phyloP scores from a whole-genome alignment of 306 rosid genomes.

The Abrus pulchellus region DNA sequence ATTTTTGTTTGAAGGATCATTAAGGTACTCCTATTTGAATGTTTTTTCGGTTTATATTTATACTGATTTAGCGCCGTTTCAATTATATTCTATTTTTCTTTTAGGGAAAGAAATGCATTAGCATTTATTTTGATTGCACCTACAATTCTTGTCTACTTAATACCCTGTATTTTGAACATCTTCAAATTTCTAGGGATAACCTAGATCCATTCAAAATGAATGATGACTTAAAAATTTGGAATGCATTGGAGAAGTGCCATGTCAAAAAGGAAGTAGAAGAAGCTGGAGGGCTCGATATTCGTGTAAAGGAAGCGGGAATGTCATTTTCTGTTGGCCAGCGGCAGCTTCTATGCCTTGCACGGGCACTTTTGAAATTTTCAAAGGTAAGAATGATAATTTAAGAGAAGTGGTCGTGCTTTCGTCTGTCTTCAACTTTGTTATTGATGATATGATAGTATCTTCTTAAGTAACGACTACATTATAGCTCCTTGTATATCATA shows the following conservation, averaged over 20 bases:
- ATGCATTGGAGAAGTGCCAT: conserved; percentile 81
- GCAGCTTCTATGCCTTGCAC: conserved; percentile 97
- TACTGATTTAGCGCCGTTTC: conserved; percentile 29
- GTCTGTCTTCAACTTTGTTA: not conserved
- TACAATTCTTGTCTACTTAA: conserved; percentile 18
- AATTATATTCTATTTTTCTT: conserved; percentile 13
- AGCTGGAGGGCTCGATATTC: conserved; percentile 82
- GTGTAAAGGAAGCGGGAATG: conserved; percentile 74
- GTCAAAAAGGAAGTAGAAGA: conserved; percentile 84
- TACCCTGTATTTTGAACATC: conserved; percentile 6
- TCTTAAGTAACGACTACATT: conserved; percentile 22
- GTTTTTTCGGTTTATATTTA: conserved; percentile 2
- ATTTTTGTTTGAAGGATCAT: conserved; percentile 87
- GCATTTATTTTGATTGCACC: conserved; percentile 45
- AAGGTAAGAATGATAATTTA: conserved; percentile 59
- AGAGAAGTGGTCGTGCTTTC: conserved; percentile 1
- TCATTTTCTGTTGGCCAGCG: conserved; percentile 94
- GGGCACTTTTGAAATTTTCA: conserved; percentile 89
- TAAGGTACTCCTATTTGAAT: conserved; percentile 63
- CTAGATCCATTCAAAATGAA: conserved; percentile 76
- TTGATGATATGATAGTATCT: not conserved
- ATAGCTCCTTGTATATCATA: not conserved
- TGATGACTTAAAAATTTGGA: conserved; percentile 81
- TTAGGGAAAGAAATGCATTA: conserved; percentile 14
- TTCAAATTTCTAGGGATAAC: conserved; percentile 71